Evolutionary conservation across 139 green algal genomes (phyloP).

Genomic region (Chlorella sp.): DNA sequence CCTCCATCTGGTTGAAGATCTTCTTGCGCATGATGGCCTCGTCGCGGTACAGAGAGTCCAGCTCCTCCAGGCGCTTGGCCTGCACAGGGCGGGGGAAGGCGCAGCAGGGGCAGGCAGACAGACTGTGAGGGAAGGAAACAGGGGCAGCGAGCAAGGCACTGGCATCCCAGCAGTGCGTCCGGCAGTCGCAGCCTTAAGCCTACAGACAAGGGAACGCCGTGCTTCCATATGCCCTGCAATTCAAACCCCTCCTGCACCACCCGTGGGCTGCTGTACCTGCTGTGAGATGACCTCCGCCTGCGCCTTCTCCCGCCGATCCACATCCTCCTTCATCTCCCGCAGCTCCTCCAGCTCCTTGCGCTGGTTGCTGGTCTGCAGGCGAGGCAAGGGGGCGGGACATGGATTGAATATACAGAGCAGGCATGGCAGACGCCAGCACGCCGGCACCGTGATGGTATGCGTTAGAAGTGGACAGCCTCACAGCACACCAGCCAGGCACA

Average conservation of each 20-base stretch:
- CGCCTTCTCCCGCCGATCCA: conserved; percentile 90
- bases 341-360: conserved; percentile 91
- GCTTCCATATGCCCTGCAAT: neutral
- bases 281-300: conserved; percentile 88
- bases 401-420: neutral
- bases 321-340: conserved; percentile 90
- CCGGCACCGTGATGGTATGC: no score
- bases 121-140: neutral
- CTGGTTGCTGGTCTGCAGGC: conserved; percentile 58
- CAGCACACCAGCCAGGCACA: neutral
- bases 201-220: neutral
- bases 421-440: neutral
- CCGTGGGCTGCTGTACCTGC: conserved; percentile 3
- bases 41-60: conserved; percentile 90
- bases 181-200: neutral
- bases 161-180: neutral
- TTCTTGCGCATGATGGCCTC: conserved; percentile 73
- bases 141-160: neutral
- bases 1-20: conserved; percentile 90
- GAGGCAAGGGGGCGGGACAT: neutral
- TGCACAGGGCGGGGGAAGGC: conserved; percentile 55
- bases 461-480: no score
- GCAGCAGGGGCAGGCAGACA: neutral
- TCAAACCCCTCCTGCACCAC: neutral
- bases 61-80: conserved; percentile 90